A percentile compares a stretch with the other conserved stretches of the same genome.
These are phyloP conservation scores for Geranomyces michiganensis DNA, from an alignment of 192 early-diverging fungal species.

Conservation along the genomic window DNA sequence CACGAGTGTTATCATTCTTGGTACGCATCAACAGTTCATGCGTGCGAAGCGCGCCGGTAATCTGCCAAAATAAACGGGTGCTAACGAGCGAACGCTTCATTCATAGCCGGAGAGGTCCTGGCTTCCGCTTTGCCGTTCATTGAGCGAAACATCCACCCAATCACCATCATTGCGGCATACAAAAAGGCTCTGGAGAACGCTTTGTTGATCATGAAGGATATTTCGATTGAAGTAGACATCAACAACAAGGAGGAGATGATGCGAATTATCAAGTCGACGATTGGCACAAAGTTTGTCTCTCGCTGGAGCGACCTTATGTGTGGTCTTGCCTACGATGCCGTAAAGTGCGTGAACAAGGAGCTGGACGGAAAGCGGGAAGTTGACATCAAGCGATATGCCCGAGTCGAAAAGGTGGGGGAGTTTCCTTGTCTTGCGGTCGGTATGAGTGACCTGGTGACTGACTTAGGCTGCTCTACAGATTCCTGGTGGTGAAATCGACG, in stretches of 20 bases:
- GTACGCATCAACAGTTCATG: slow-evolving; percentile 50
- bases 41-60: not conserved
- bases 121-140: slow-evolving; percentile 88
- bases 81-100: not conserved
- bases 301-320: slow-evolving; percentile 99
- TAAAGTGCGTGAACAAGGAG: slow-evolving; percentile 80
- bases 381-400: slow-evolving; percentile 97
- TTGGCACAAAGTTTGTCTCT: slow-evolving; percentile 96
- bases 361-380: slow-evolving; percentile 81
- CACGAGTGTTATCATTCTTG: slow-evolving; percentile 97
- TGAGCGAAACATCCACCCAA: slow-evolving; percentile 97
- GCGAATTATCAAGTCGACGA: slow-evolving; percentile 83
- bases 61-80: too few species aligned
- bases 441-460: not conserved
- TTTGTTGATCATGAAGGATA: slow-evolving; percentile 79
- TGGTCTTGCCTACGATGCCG: slow-evolving; percentile 90
- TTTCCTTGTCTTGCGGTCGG: not conserved
- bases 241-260: slow-evolving; percentile 88
- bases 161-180: slow-evolving; percentile 92
- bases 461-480: slow-evolving; percentile 54
- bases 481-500: slow-evolving; percentile 97
- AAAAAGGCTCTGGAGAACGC: slow-evolving; percentile 94
- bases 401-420: slow-evolving; percentile 85
- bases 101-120: slow-evolving; percentile 91
- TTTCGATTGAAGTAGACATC: slow-evolving; percentile 83